phyloP scores from a whole-genome alignment of 129 eudicot species.

The Arctium lappa region DNA sequence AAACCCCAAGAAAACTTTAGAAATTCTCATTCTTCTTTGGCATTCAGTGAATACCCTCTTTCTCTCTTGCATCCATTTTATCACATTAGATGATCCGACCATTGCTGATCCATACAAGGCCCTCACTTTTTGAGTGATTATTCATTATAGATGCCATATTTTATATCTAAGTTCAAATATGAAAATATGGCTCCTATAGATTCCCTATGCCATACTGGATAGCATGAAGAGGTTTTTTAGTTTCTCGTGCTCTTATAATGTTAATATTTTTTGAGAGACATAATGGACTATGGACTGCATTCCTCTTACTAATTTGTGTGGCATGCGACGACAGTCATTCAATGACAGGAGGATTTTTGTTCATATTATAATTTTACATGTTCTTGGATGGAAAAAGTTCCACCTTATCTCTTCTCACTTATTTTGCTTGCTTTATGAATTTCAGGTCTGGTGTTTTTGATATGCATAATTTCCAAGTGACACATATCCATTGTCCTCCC shows the following conservation, averaged over 20 bases:
- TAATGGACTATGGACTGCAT: neutral
- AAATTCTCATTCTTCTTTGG: no score
- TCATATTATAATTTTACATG: neutral
- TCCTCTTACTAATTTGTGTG: neutral
- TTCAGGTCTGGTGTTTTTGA: constrained; percentile 91
- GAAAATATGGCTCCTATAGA: neutral
- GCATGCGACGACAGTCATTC: neutral
- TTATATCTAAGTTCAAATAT: neutral
- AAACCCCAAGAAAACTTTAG: no score
- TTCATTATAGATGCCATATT: neutral
- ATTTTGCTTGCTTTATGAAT: neutral
- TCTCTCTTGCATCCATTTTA: neutral
- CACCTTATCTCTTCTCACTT: neutral
- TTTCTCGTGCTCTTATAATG: neutral
- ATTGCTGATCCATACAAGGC: neutral
- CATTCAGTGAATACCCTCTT: neutral
- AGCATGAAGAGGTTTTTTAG: neutral
- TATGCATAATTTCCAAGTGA: constrained; percentile 54
- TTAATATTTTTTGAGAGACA: neutral
- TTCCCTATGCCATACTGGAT: neutral
- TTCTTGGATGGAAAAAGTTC: neutral
- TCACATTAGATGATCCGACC: neutral
- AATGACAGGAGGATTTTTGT: neutral
- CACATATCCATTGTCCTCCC: constrained; percentile 96
- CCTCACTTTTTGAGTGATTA: neutral